phyloP scores from a whole-genome alignment of 129 eudicot species.

The Heracleum sosnowskyi region DNA sequence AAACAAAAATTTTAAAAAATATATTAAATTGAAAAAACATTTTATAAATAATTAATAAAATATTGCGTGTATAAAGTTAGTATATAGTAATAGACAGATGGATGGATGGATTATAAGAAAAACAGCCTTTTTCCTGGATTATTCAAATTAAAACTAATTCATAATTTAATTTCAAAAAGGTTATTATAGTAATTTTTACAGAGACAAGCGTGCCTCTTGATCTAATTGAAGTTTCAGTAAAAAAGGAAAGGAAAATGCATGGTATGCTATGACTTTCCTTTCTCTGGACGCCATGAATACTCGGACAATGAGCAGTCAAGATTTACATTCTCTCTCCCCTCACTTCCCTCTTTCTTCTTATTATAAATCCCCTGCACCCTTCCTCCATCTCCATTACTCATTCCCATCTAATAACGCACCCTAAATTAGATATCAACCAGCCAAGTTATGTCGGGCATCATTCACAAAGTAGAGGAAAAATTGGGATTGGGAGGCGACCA shows the following conservation, averaged over 20 bases:
- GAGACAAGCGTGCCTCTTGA: too few relatives aligned
- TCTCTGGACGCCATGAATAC: not conserved
- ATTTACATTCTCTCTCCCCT: not conserved
- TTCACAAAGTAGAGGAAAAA: conserved; percentile 2
- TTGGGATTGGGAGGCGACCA: not conserved
- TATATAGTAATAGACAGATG: too few relatives aligned
- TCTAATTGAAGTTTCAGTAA: not conserved
- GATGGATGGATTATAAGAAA: too few relatives aligned
- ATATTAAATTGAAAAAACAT: too few relatives aligned
- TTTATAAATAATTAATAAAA: too few relatives aligned
- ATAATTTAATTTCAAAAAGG: too few relatives aligned
- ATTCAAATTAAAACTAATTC: too few relatives aligned
- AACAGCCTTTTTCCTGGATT: too few relatives aligned
- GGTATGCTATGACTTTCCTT: not conserved
- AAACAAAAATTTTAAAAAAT: too few relatives aligned
- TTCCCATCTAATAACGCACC: too few relatives aligned
- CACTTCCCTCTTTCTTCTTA: not conserved
- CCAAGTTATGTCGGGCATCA: not conserved
- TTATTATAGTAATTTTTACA: too few relatives aligned
- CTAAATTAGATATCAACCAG: not conserved
- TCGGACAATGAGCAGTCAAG: not conserved
- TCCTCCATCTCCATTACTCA: not conserved
- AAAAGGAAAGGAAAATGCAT: not conserved
- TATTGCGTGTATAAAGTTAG: too few relatives aligned
- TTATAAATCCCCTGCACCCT: not conserved